A percentile compares a stretch with the other conserved stretches of the same genome.
phyloP scores from a whole-genome alignment of 2,329 filamentous ascomycete species.

The Trichoderma koningii region DNA sequence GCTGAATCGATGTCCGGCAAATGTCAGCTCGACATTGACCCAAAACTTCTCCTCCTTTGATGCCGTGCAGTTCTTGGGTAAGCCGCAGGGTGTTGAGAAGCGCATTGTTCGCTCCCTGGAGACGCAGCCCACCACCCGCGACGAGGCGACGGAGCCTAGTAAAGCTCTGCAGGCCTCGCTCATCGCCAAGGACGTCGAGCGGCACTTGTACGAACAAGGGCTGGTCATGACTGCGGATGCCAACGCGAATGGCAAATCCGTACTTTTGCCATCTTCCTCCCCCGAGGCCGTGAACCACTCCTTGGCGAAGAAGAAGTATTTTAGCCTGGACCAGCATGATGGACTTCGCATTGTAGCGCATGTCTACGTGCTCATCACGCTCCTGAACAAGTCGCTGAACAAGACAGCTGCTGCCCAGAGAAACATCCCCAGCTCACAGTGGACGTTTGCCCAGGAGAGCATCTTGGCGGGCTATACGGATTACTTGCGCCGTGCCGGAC shows the following conservation, averaged over 20 bases:
- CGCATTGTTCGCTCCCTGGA: constrained; percentile 64
- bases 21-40: constrained; percentile 54
- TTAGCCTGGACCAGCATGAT: constrained; percentile 60
- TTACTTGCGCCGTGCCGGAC: constrained; percentile 69
- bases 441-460: constrained; percentile 64
- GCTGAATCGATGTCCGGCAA: constrained; percentile 55
- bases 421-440: constrained; percentile 29
- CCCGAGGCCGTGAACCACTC: constrained; percentile 35
- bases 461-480: constrained; percentile 81
- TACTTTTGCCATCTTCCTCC: constrained; percentile 34
- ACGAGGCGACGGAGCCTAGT: constrained; percentile 64
- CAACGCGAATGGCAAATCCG: constrained; percentile 33
- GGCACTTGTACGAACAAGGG: constrained; percentile 62
- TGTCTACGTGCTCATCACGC: constrained; percentile 63
- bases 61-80: constrained; percentile 63
- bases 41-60: constrained; percentile 66
- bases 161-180: constrained; percentile 78
- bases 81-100: constrained; percentile 53
- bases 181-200: constrained; percentile 63
- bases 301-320: constrained; percentile 50
- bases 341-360: constrained; percentile 70
- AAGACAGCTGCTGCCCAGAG: constrained; percentile 47
- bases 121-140: constrained; percentile 54
- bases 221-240: constrained; percentile 39
- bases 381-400: constrained; percentile 67